Evolutionary conservation across 192 early-diverging fungal genomes (phyloP).

Genomic region (Spizellomyces punctatus): DNA sequence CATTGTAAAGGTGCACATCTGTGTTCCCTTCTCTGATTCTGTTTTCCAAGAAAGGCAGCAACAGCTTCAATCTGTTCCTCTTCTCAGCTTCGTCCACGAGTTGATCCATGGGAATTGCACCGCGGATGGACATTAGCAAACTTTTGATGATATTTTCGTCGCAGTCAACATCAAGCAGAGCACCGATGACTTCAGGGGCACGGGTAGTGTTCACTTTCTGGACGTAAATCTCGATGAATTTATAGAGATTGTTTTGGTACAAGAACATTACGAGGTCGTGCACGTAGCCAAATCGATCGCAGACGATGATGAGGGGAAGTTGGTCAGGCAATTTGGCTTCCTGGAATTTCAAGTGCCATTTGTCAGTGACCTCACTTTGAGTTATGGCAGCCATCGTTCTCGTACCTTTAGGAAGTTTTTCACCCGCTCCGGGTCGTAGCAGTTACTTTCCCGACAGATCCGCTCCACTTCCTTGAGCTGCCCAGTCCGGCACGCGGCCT

Average conservation of each 20-base stretch:
- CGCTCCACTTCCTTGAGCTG: slow-evolving; percentile 98
- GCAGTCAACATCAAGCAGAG: slow-evolving; percentile 97
- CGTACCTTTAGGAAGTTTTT: slow-evolving; percentile 91
- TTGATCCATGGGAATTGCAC: slow-evolving; percentile 80
- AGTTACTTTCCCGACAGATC: slow-evolving; percentile 93
- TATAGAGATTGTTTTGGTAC: slow-evolving; percentile 90
- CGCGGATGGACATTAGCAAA: slow-evolving; percentile 81
- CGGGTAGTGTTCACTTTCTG: slow-evolving; percentile 96
- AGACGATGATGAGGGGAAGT: slow-evolving; percentile 97
- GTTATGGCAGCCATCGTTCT: slow-evolving; percentile 5
- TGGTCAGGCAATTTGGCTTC: slow-evolving; percentile 95
- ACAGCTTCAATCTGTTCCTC: slow-evolving; percentile 94
- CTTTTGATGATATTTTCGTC: slow-evolving; percentile 93
- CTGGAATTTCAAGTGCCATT: slow-evolving; percentile 23
- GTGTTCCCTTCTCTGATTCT: slow-evolving; percentile 84
- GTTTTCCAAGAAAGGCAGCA: slow-evolving; percentile 92
- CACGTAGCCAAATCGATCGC: slow-evolving; percentile 96
- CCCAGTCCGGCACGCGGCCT: slow-evolving; percentile 88
- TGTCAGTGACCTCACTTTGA: not conserved
- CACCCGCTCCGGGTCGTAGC: slow-evolving; percentile 97
- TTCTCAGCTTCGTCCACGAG: slow-evolving; percentile 92
- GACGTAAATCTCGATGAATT: slow-evolving; percentile 99
- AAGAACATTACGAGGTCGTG: slow-evolving; percentile 96
- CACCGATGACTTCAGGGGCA: slow-evolving; percentile 93
- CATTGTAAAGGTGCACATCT: slow-evolving; percentile 94